Base-by-base conservation (phyloP, 2,329 filamentous ascomycete species). In the Elsinoe fawcettii region DNA sequence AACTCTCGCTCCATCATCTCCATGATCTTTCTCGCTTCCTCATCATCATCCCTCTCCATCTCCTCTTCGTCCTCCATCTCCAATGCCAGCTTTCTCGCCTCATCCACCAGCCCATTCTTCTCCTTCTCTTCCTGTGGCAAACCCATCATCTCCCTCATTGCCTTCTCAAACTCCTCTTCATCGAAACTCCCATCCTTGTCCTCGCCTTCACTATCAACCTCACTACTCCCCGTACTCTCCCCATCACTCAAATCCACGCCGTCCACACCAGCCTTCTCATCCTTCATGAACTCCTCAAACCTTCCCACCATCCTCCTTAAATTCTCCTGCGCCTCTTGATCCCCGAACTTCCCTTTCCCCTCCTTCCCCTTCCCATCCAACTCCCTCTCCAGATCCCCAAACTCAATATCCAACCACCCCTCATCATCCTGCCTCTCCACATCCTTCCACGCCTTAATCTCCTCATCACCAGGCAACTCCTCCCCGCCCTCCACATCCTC, bases 91-190 rank as follows among this genome's bases (percentile, higher is more conserved):
- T 63, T 67, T 9, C 69, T 61, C 7, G 69, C 69, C 62, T 71
- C 69, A 14, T 65, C 65, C 7, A 69, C 57, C 2, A 71, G 57
- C 30, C 69, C 69, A 11, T 59, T 66, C 41, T 62, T 65, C 56
- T 70, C 65, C 36, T 69, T 62, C 12, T 70, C 63, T 18, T 71
- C 70, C 2, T 75, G 70, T 6, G 80, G 77, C 69, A 84, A 76
- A 0, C 88, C 88, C 85, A 93, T 91, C 85, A 95, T 91, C 67
- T 95, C 88, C 60, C 84, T 83, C 89, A 99, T 96, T 80, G 96
- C 90, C 55, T 77, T 81, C 7, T 86, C 80, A 63, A 96, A 96
- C 56, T 92, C 86, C 34, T 85, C 82, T 69, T 97, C 91, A 62
- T 95, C 84, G 63, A 95, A 92, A 58, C 84, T 86, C 5, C 88